These are phyloP conservation scores for Gaertneriomyces sp. DNA, from an alignment of 192 early-diverging fungal genomes.

Conservation along the genomic window DNA sequence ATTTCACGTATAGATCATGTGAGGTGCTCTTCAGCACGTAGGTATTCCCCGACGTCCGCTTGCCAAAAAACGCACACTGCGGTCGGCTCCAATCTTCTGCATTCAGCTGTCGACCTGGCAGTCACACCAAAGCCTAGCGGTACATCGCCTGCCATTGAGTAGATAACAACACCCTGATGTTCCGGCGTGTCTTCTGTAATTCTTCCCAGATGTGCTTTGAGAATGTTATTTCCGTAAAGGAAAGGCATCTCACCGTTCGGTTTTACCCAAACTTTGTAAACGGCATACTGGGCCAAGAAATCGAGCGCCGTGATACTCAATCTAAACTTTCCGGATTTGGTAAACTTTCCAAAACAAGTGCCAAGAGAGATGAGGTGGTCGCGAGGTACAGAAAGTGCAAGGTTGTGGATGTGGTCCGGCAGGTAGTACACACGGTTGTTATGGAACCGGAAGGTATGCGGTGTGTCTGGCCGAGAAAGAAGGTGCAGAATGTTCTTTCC, in stretches of 20 bases:
- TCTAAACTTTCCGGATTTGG: constrained; percentile 95
- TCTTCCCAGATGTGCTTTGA: constrained; percentile 94
- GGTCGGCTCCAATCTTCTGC: constrained; percentile 89
- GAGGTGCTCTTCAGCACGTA: constrained; percentile 52
- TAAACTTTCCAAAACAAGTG: constrained; percentile 98
- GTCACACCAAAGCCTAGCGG: constrained; percentile 93
- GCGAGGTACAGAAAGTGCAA: constrained; percentile 75
- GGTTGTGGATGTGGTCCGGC: constrained; percentile 78
- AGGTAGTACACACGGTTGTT: constrained; percentile 97
- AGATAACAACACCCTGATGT: constrained; percentile 94
- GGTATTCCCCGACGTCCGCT: constrained; percentile 95
- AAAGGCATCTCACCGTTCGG: constrained; percentile 99
- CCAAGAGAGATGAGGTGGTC: constrained; percentile 88
- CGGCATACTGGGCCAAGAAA: constrained; percentile 89
- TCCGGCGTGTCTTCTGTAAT: constrained; percentile 98
- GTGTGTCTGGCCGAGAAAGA: constrained; percentile 93
- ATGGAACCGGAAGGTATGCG: constrained; percentile 94
- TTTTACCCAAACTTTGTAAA: constrained; percentile 99
- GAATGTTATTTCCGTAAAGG: constrained; percentile 95
- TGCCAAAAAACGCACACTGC: constrained; percentile 94
- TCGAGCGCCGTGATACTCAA: constrained; percentile 92
- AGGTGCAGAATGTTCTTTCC: constrained; percentile 93
- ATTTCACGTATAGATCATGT: constrained; percentile 20
- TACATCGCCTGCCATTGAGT: constrained; percentile 81
- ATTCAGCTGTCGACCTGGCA: constrained; percentile 86